Evolutionary conservation across 352 stramenopile species (phyloP), one percentile per base, ranked within the genome.

Genomic region (Globisporangium takayamanum): DNA sequence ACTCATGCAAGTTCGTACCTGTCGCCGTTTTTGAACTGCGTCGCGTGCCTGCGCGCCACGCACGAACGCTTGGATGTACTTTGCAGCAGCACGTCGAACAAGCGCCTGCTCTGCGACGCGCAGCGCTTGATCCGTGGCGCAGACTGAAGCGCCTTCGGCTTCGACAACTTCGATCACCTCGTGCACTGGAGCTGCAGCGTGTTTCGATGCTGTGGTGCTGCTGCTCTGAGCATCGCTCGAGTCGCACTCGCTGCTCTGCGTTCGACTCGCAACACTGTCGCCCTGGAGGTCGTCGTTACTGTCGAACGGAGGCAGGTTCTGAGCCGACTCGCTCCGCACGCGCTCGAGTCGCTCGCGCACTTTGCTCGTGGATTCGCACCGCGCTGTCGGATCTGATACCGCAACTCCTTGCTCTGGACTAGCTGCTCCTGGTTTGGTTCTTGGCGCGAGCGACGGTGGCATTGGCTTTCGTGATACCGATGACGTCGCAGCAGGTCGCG

Each of bases 261-360:
- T 26, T 18, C 20, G 28, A 5, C 36, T 18, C 6, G n/a, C 22
- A 18, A 26, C 10, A 14, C 33, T 44, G 41, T 51, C 20, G 1
- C 26, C 16, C 4, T 49, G n/a, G 12, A 20, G 12, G 22, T 36
- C 8, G 6, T 37, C 22, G 20, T 3, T 46, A 59, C 2, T 33
- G 7, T 55, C 57, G 15, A 11, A 50, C 18, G 15, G 39, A 18
- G 58, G 50, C 2, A 58, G 36, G n/a, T n/a, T 57, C 15, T 60
- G 36, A 16, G 20, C 50, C 6, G 60, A 69, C 11, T 62, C 46
- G 20, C 30, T 69, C 22, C 62, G 69, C 14, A 71, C 56, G 18
- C 69, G 63, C 50, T 76, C 69, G 7, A 76, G 60, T 0, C 69
- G 69, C 42, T 73, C 62, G 15, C 69, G 66, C 7, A 76, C 26